A percentile compares a stretch with the other conserved stretches of the same genome.
These are phyloP conservation scores for Alopecurus myosuroides DNA, from an alignment of 176 grass and related monocot species.

Conservation along the genomic window DNA sequence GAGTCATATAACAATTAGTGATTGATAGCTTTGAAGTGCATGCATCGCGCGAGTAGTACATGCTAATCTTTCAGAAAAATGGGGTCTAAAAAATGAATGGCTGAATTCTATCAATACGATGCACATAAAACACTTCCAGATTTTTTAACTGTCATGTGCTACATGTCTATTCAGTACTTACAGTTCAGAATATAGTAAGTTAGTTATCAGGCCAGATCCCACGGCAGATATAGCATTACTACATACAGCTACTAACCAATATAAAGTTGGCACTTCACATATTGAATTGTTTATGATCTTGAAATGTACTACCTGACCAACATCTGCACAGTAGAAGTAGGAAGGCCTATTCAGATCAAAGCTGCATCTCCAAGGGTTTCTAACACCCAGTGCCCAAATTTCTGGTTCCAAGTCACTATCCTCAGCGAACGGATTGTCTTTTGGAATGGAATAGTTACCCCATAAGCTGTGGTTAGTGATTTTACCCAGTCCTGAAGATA, in stretches of 20 bases:
- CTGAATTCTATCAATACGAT: neutral
- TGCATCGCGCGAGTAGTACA: neutral
- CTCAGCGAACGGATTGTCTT: slow-evolving; percentile 71
- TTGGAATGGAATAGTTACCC: slow-evolving; percentile 89
- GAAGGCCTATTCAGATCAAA: slow-evolving; percentile 75
- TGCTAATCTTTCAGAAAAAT: neutral
- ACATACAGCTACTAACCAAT: neutral
- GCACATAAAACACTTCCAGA: neutral
- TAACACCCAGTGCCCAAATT: slow-evolving; percentile 86
- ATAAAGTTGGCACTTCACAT: neutral
- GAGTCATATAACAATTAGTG: neutral
- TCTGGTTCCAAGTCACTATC: slow-evolving; percentile 51
- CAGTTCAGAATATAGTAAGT: neutral
- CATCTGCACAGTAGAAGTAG: slow-evolving; percentile 91
- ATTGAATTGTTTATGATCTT: neutral
- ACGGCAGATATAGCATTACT: neutral
- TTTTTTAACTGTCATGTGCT: neutral
- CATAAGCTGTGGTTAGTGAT: slow-evolving; percentile 59
- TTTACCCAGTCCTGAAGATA: slow-evolving; percentile 9
- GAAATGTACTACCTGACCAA: slow-evolving; percentile 77
- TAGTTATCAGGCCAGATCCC: neutral
- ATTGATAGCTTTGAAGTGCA: neutral
- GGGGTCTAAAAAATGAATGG: neutral
- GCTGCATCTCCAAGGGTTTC: slow-evolving; percentile 96
- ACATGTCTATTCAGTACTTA: neutral